These are phyloP conservation scores for Chiua sp. DNA, from an alignment of 1,284 basidiomycete species.

Conservation along the genomic window DNA sequence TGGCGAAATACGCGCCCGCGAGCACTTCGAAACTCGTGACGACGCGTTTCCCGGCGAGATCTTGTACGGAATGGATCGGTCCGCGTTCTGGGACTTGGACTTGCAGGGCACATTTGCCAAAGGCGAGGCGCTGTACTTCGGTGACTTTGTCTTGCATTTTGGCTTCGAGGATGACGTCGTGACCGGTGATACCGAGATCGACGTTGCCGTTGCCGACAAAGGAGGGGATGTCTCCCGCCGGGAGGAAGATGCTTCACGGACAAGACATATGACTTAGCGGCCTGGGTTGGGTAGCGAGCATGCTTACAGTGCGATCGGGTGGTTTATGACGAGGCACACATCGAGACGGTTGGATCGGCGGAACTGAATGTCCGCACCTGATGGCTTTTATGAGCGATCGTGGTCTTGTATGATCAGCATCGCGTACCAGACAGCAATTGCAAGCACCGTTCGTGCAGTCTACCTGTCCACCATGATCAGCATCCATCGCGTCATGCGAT, in stretches of 20 bases:
- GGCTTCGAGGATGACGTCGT: slow-evolving; percentile 96
- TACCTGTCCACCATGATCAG: slow-evolving; percentile 52
- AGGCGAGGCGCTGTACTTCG: slow-evolving; percentile 87
- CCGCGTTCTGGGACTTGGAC: slow-evolving; percentile 92
- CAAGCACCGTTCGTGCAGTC: slow-evolving; percentile 93
- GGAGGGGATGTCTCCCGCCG: slow-evolving; percentile 96
- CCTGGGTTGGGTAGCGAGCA: neutral
- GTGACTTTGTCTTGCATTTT: slow-evolving; percentile 79
- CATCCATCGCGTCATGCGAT: neutral
- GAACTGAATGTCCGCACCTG: slow-evolving; percentile 97
- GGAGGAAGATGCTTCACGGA: slow-evolving; percentile 85
- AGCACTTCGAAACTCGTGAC: slow-evolving; percentile 96
- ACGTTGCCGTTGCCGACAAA: slow-evolving; percentile 99
- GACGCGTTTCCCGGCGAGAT: slow-evolving; percentile 89
- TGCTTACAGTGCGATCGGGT: slow-evolving; percentile 87
- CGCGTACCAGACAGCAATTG: slow-evolving; percentile 76
- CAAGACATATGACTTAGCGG: neutral
- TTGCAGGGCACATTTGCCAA: slow-evolving; percentile 94
- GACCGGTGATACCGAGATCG: slow-evolving; percentile 92
- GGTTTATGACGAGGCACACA: slow-evolving; percentile 92
- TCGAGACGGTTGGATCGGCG: slow-evolving; percentile 89
- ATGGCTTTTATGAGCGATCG: neutral
- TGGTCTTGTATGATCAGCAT: neutral
- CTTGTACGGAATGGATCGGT: slow-evolving; percentile 72
- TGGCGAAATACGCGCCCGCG: slow-evolving; percentile 79